These are phyloP conservation scores for Gynochthodes officinalis DNA, from an alignment of 257 asterid species.

Conservation along the genomic window DNA sequence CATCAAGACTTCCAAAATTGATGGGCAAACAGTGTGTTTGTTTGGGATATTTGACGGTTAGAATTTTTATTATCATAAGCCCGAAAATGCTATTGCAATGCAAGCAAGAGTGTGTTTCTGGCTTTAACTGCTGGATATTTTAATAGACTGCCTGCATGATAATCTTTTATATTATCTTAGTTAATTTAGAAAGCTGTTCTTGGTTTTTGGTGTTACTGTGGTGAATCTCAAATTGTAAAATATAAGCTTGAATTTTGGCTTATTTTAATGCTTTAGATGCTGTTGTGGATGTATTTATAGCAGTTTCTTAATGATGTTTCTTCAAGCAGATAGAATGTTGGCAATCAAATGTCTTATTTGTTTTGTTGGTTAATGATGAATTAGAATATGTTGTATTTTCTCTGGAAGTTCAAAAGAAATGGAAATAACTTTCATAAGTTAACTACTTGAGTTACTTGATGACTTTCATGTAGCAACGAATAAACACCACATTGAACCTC, in stretches of 20 bases:
- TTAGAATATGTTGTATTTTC: background rate
- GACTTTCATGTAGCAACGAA: background rate
- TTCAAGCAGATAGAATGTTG: background rate
- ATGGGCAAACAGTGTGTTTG: slow-evolving; percentile 70
- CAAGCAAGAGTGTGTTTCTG: background rate
- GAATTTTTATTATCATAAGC: slow-evolving; percentile 9
- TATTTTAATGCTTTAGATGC: background rate
- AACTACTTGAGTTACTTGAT: background rate
- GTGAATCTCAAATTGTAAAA: background rate
- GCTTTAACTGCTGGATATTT: background rate
- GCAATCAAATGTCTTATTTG: background rate
- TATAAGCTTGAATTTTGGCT: background rate
- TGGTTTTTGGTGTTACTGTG: background rate
- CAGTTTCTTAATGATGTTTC: background rate
- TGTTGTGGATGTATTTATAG: too few relatives aligned
- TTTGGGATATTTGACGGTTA: slow-evolving; percentile 98
- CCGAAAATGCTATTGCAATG: background rate
- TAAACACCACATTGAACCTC: background rate
- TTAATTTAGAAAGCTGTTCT: background rate
- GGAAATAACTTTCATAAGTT: background rate
- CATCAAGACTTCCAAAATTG: slow-evolving; percentile 67
- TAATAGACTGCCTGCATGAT: background rate
- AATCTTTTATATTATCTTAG: background rate
- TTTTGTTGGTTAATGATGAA: background rate
- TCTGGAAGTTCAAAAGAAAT: background rate